Evolutionary conservation across 169 alveolate genomes (phyloP).

Genomic region (Plasmodium fragile): DNA sequence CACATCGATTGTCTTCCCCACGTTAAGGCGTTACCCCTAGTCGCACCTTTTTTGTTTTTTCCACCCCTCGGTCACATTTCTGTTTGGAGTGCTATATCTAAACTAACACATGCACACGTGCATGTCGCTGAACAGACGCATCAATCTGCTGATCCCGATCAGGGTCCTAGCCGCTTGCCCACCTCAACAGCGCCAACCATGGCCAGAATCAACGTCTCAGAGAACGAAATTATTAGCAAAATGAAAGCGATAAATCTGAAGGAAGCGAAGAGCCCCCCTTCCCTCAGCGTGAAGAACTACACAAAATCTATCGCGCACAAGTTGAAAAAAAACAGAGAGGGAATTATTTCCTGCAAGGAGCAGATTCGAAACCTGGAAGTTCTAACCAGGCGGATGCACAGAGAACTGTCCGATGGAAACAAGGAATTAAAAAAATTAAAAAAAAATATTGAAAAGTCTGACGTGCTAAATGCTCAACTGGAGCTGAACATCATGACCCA

Average conservation of each 20-base stretch:
- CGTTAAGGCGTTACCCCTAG: neutral
- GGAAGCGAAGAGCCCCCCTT: slow-evolving; percentile 45
- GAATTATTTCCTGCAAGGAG: slow-evolving; percentile 41
- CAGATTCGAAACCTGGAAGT: slow-evolving; percentile 25
- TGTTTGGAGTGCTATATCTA: neutral
- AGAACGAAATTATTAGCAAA: slow-evolving; percentile 57
- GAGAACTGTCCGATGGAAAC: slow-evolving; percentile 32
- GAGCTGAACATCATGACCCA: slow-evolving; percentile 23
- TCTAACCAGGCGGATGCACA: slow-evolving; percentile 19
- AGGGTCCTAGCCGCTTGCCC: neutral
- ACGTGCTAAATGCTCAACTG: slow-evolving; percentile 8
- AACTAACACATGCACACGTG: neutral
- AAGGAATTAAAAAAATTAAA: slow-evolving; percentile 63
- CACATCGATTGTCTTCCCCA: neutral
- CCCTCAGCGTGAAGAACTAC: slow-evolving; percentile 35
- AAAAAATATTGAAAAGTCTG: slow-evolving; percentile 18
- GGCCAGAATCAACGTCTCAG: slow-evolving; percentile 18
- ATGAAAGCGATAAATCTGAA: slow-evolving; percentile 43
- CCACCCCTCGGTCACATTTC: neutral
- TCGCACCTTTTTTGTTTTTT: too few relatives aligned
- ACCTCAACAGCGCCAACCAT: neutral
- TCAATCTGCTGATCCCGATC: neutral
- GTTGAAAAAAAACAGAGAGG: slow-evolving; percentile 56
- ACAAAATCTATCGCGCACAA: slow-evolving; percentile 45
- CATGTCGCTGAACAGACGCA: neutral